A percentile compares a stretch with the other conserved stretches of the same genome.
Evolutionary conservation across 148 eudicot genomes (phyloP).

Genomic region (Rhododendron molle): DNA sequence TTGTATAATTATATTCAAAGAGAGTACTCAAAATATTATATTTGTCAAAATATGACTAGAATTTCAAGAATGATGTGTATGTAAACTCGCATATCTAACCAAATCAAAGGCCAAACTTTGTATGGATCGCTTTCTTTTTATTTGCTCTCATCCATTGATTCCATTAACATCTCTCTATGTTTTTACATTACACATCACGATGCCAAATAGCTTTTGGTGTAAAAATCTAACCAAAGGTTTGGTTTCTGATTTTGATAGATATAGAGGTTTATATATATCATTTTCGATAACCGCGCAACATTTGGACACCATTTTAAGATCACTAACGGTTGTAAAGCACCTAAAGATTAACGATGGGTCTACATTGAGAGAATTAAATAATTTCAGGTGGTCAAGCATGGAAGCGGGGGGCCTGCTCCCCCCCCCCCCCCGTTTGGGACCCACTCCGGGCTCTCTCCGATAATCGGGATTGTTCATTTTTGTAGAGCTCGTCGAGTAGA

Average conservation of each 20-base stretch:
- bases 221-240: not conserved
- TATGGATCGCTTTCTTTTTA: not conserved
- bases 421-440: too few relatives aligned
- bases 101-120: not conserved
- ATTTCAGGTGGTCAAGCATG: not conserved
- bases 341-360: not conserved
- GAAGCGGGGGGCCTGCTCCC: too few relatives aligned
- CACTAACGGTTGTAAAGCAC: not conserved
- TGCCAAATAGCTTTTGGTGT: not conserved
- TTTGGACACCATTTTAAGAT: not conserved
- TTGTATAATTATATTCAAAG: not conserved
- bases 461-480: too few relatives aligned
- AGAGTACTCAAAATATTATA: not conserved
- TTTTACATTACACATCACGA: rapidly evolving
- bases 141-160: not conserved
- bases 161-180: not conserved
- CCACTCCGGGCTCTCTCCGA: too few relatives aligned
- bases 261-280: not conserved
- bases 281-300: not conserved
- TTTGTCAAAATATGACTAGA: not conserved
- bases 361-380: not conserved
- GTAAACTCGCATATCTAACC: not conserved
- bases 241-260: not conserved
- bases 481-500: too few relatives aligned
- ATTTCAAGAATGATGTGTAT: not conserved